Conservation (phyloP, 140 eudicot species). For the Oenanthe javanica region DNA sequence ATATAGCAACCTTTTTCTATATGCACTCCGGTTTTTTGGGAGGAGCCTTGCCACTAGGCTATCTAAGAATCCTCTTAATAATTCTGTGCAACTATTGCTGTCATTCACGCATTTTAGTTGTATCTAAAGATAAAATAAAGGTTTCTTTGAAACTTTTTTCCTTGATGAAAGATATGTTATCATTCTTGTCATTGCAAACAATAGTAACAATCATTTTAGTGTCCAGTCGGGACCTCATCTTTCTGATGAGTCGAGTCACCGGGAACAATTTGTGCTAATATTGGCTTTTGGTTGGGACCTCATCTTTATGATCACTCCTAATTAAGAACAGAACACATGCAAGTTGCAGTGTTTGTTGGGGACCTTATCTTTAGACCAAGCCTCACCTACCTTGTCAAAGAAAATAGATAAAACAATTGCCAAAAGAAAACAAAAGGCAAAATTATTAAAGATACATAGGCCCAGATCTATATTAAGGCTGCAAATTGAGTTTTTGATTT, state of each 20-base stretch:
- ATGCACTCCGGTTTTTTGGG: no score
- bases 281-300: not conserved
- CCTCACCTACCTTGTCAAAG: not conserved
- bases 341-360: not conserved
- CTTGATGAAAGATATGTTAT: not conserved
- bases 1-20: no score
- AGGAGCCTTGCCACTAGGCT: no score
- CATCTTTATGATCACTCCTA: not conserved
- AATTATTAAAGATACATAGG: not conserved
- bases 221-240: not conserved
- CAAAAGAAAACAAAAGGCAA: not conserved
- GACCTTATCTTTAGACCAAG: not conserved
- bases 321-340: not conserved
- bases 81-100: not conserved
- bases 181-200: not conserved
- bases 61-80: not conserved
- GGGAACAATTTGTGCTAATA: not conserved
- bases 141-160: not conserved
- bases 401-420: not conserved
- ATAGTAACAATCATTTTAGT: not conserved
- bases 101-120: not conserved
- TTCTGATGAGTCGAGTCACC: not conserved
- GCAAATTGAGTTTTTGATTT: not conserved
- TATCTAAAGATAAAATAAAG: not conserved
- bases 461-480: not conserved